Conservation (phyloP, 225 moss, liverwort and hornwort species). For the Thuidium tamariscinum region DNA sequence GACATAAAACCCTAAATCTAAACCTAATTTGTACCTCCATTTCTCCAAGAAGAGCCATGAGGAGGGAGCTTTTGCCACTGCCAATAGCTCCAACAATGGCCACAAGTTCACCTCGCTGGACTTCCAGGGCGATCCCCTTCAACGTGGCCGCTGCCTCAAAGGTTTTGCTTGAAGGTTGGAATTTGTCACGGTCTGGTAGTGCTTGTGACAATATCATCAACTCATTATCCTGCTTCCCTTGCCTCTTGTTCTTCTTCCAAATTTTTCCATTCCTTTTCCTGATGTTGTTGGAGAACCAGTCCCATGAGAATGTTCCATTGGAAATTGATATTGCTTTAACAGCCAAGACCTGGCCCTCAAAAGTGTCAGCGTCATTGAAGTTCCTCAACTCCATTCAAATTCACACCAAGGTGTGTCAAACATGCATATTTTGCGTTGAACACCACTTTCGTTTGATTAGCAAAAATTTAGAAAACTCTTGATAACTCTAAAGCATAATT, state of each 20-base stretch:
- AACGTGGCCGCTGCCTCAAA: not conserved
- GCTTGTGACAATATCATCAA: not conserved
- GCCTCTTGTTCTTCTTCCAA: not conserved
- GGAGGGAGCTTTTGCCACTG: conserved; percentile 69
- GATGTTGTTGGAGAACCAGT: not conserved
- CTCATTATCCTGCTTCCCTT: not conserved
- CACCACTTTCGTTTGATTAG: not conserved
- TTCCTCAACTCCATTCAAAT: not conserved
- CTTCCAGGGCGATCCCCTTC: conserved; percentile 23
- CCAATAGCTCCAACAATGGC: conserved; percentile 75
- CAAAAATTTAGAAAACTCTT: not conserved
- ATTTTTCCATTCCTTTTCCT: not conserved
- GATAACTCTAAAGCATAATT: too few relatives aligned
- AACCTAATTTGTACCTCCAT: conserved; percentile 41
- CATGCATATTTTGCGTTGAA: not conserved
- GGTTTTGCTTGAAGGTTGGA: not conserved
- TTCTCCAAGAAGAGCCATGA: conserved; percentile 62
- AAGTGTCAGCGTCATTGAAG: not conserved
- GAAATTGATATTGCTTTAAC: conserved; percentile 10
- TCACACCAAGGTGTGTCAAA: not conserved
- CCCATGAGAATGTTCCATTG: conserved; percentile 47
- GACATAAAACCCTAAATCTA: too few relatives aligned
- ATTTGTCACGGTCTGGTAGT: not conserved
- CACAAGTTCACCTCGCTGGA: conserved; percentile 39
- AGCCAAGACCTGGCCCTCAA: not conserved